Conservation (phyloP, 202 grass and related monocot genomes). For the Carex arenaria region DNA sequence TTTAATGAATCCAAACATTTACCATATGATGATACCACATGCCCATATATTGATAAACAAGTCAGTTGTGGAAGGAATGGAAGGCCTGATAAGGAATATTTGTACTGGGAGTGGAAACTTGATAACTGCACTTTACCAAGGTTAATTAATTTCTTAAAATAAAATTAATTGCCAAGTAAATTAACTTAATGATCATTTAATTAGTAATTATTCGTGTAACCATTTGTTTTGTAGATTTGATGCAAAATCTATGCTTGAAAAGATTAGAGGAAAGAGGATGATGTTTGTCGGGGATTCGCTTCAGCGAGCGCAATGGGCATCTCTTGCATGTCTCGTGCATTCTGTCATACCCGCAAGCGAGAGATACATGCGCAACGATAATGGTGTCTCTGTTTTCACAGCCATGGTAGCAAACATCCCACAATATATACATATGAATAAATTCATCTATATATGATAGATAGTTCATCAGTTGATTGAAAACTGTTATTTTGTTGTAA, state of each 20-base stretch:
- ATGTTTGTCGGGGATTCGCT: conserved; percentile 80
- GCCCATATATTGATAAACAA: conserved; percentile 74
- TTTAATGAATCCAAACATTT: conserved; percentile 43
- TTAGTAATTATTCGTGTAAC: not conserved
- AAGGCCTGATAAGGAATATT: conserved; percentile 57
- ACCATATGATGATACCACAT: conserved; percentile 52
- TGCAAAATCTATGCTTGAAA: conserved; percentile 36
- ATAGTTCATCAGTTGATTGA: not conserved
- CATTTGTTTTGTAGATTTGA: conserved; percentile 41
- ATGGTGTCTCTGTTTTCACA: conserved; percentile 39
- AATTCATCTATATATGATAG: not conserved
- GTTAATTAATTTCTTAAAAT: conserved; percentile 10
- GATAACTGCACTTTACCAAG: conserved; percentile 69
- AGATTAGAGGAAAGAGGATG: conserved; percentile 60
- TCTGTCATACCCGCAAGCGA: conserved; percentile 33
- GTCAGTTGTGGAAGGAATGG: conserved; percentile 51
- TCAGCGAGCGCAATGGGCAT: conserved; percentile 59
- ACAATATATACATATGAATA: not conserved
- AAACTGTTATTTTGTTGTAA: not conserved
- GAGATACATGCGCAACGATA: conserved; percentile 37
- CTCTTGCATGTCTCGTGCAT: conserved; percentile 54
- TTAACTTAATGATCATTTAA: not conserved
- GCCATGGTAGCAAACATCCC: conserved; percentile 21
- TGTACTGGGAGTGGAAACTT: conserved; percentile 66
- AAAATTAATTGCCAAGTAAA: not conserved